Base-by-base conservation (phyloP, 305 asterid genomes). In the Rubia peregrina region DNA sequence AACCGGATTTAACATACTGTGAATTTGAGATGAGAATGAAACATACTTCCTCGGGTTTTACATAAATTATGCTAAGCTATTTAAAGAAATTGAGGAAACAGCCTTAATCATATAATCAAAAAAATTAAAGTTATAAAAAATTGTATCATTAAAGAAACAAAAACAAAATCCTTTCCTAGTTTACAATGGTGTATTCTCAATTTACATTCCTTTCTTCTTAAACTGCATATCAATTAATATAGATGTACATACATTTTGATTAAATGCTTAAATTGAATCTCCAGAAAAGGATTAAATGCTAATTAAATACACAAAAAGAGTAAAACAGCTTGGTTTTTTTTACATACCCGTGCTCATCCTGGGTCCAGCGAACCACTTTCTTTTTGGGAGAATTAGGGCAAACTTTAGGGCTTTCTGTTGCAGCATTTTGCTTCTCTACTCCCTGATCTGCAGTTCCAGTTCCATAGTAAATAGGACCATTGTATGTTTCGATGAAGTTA, bases 361-460 rank as follows among this genome's bases (percentile, higher is more conserved):
- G 66, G 42, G 81, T 77, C 81, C 81, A 77, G 59, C 75, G 81
- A 65, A 72, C 59, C 6, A 51, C 78, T 65, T 74, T 73, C 69
- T 42, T 73, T 41, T 46, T 59, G 40, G 12, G 74, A 3, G 11
- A 44, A 38, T 73, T 48, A 63, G 24, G 70, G 22, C 22, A 51
- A 51, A 5, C 0, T 17, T 8, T 51, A 51, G 59, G 10, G 59
- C 59, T 51, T 9, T 17, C 17, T 13, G n/a, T 17, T 5, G 24
- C 51, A 46, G 17, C 13, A 13, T 6, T 51, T n/a, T 51, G 7
- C 8, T 21, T 9, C 1, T 1, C 6, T 0, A 1, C 24, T 17
- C 7, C 59, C 59, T 14, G 24, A 51, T 6, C 9, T 42, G 11
- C 46, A 6, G 11, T 42, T 42, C 11, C 46, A 33, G 3, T 4